Evolutionary conservation across 495 filamentous ascomycete genomes (phyloP), one percentile per base, ranked within the genome.

Genomic region (Cenococcum geophilum): DNA sequence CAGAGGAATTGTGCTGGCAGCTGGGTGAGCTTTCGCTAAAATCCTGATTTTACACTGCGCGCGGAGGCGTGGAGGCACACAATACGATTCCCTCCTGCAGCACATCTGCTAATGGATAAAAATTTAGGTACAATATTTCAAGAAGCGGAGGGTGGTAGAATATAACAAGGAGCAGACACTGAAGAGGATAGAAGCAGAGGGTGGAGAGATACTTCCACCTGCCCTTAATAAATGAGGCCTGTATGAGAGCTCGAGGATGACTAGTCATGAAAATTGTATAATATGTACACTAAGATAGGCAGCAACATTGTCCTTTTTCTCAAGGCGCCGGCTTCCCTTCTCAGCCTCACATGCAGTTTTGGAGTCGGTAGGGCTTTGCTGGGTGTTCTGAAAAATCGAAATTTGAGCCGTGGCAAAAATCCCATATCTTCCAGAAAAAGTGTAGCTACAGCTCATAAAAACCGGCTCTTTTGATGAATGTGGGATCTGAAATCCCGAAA

Each of bases 141-240:
- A 97, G 75, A 88, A 96, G 72, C 85, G 89, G 74, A 80, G 93
- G 61, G 90, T 97, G 42, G 91, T 93, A 78, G 92, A 97, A 59
- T 80, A 86, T 69, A 88, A 96, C 60, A 88, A 89, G 71, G 86
- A 89, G 64, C 78, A 86, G 74, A 87, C 87, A 47, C 75, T 97
- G 37, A 85, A 87, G 74, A 82, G 82, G 64, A 81, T 98, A 61
- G 82, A 89, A 72, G 83, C 82, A 23, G 88, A 96, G 72, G 89
- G 89, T 63, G 92, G 81, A 27, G 62, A 68, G 32, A 54, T 68
- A 4, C 11, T 35, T 22, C 49, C 49, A 11, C 49, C 49, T 16
- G 60, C 57, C 43, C 57, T 60, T 25, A 55, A 60, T 37, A 36
- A 1, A 5, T 25, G 32, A 27, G 21, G n/a, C 11, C 5, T 18